Conservation (phyloP, 768 basidiomycete genomes). For the Chalciporus pseudorubinellus region DNA sequence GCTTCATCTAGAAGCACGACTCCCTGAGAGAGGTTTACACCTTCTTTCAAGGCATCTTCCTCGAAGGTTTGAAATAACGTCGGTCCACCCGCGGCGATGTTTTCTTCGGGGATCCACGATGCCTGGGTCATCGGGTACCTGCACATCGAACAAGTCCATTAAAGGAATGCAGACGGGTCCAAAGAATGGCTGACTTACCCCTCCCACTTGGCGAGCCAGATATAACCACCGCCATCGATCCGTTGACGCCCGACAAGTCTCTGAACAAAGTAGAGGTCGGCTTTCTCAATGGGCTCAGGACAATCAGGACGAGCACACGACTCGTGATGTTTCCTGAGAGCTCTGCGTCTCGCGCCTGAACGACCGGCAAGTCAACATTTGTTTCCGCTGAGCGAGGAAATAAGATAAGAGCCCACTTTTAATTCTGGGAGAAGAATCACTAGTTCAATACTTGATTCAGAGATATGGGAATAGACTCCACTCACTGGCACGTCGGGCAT, state of each 20-base stretch:
- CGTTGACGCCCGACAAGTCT: conserved; percentile 28
- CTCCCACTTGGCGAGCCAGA: conserved; percentile 35
- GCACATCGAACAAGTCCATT: not conserved
- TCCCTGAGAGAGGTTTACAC: conserved; percentile 13
- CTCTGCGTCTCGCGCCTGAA: conserved; percentile 18
- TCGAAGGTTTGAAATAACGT: conserved; percentile 17
- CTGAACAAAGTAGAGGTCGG: conserved; percentile 25
- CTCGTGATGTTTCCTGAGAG: conserved; percentile 4
- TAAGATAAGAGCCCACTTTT: conserved; percentile 5
- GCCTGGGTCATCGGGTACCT: conserved; percentile 30
- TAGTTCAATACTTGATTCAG: not conserved
- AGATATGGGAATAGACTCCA: not conserved
- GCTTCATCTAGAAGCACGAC: conserved; percentile 27
- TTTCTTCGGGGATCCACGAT: conserved; percentile 31
- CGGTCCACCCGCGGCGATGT: conserved; percentile 18
- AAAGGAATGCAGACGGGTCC: not conserved
- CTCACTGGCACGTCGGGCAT: conserved; percentile 44
- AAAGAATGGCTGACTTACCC: conserved; percentile 20
- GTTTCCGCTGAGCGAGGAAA: not conserved
- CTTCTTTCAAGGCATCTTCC: conserved; percentile 17
- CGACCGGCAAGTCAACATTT: not conserved
- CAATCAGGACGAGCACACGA: conserved; percentile 29
- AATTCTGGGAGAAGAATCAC: conserved; percentile 2
- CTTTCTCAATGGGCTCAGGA: conserved; percentile 6
- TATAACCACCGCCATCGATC: conserved; percentile 9